Base-by-base conservation (phyloP, 75 land plant species). In the Picea glauca region DNA sequence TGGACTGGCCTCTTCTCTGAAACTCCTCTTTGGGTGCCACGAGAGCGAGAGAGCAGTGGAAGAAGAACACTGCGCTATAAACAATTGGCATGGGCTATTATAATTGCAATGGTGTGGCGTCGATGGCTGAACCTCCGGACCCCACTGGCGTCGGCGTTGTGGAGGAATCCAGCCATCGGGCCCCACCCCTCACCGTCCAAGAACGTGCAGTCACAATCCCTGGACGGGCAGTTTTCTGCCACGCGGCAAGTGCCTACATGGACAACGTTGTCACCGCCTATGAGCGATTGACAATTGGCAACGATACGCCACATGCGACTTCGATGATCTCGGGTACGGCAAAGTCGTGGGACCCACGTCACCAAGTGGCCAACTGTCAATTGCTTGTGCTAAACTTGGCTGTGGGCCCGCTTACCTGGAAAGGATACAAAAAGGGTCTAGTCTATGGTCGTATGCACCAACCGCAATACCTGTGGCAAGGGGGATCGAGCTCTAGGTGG, bases 311-410 rank as follows among this genome's bases (percentile, higher is more conserved):
- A 40, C 43, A 46, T 20, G 2, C 74, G 35, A 40, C 54, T 12
- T 20, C 56, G 74, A 40, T 40, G 74, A 40, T 70, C 23, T 43
- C 66, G 56, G 56, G 56, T 50, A 50, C 12, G 56, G 56, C 12
- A 50, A 0, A 3, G 5, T 0, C 6, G 70, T 35, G 74, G 74
- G 74, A 30, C 74, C 74, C 8, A 1, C 1, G 20, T 40, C 74
- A 70, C 56, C 74, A 43, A 70, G 43, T 43, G 7, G 26, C 74
- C 74, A 70, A 43, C 74, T 70, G 56, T 43, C 56, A 50, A 50
- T 50, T 50, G 56, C 12, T 50, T 50, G 56, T 9, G 9, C 56
- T 50, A 9, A 9, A 9, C 56, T 50, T 50, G 56, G 12, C 1
- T 9, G 11, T 50, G 56, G 56, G 56, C 56, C 11, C 56, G 56